Evolutionary conservation across 2,329 filamentous ascomycete genomes (phyloP).

Genomic region (Phyllosticta ampelicida): DNA sequence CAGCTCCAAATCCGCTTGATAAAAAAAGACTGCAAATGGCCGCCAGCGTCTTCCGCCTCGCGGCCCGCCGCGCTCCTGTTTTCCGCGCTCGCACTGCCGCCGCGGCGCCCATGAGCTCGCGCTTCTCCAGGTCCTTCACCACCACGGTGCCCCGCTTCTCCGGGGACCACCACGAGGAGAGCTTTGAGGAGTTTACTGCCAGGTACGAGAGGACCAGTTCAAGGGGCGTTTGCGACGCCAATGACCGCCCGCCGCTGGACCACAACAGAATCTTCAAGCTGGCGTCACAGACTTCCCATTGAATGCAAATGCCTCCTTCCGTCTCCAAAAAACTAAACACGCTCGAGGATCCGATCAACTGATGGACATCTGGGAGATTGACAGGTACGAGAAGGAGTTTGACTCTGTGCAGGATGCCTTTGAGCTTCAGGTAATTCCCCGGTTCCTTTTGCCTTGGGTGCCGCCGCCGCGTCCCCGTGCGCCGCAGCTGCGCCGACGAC

Average conservation of each 20-base stretch:
- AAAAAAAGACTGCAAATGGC: constrained; percentile 44
- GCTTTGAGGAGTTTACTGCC: constrained; percentile 96
- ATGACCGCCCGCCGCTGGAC: neutral
- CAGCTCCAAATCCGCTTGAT: neutral
- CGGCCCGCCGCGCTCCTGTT: constrained; percentile 50
- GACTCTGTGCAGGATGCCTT: constrained; percentile 96
- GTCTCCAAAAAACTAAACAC: too few species aligned
- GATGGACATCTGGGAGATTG: constrained; percentile 16
- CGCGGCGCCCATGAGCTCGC: constrained; percentile 7
- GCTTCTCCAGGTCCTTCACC: constrained; percentile 32
- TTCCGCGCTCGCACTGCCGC: constrained; percentile 37
- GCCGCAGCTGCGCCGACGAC: constrained; percentile 1
- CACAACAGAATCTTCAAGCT: neutral
- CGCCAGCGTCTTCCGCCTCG: constrained; percentile 57
- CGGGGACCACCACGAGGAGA: constrained; percentile 74
- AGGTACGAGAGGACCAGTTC: constrained; percentile 51
- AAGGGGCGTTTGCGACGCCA: constrained; percentile 1
- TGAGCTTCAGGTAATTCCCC: constrained; percentile 85
- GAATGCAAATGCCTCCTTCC: too few species aligned
- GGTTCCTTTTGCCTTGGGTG: constrained; percentile 12
- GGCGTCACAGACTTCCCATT: neutral
- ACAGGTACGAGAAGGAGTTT: constrained; percentile 99
- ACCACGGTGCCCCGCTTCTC: constrained; percentile 34
- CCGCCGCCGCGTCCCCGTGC: constrained; percentile 3
- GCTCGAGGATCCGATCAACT: neutral